Evolutionary conservation across 2,329 filamentous ascomycete genomes (phyloP), one percentile per base, ranked within the genome.

Genomic region (Colletotrichum sublineola): DNA sequence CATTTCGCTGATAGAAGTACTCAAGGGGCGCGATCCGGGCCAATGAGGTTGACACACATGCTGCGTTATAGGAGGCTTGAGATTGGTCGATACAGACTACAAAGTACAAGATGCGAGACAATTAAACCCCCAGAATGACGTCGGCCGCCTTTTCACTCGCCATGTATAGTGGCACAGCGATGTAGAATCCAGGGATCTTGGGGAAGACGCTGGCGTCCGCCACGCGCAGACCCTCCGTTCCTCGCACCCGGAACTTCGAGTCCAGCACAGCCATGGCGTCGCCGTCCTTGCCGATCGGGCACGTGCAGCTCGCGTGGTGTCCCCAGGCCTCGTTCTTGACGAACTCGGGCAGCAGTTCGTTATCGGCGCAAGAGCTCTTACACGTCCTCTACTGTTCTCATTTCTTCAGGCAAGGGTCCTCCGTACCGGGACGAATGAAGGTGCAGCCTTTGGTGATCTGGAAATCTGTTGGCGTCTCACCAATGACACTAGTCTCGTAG

Each of bases 171-270:
- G 87, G 83, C 1, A 86, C 73, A 0, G 82, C 80, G 58, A 85
- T 84, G 75, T 86, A 89, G 7, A 83, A 84, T 6, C 88, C 88
- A 1, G 80, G 80, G 24, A 78, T 86, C 68, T 82, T 82, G 3
- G 88, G 87, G 70, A 88, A 91, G 6, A 86, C 81, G n/a, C 83
- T 86, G 0, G 87, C 89, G 81, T 91, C 90, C 1, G 91, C 89
- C 7, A 91, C 89, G 5, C 89, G 81, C 62, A 91, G 80, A 0
- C 85, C 84, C 1, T 83, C 78, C 0, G 89, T 85, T 1, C 88
- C 88, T 24, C 86, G 81, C 4, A 91, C 89, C 29, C 84, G 82
- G 78, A 91, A 90, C 63, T 86, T 80, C 0, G 82, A 83, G 76
- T 91, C 87, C 62, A 91, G 77, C 2, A 90, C 88, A 11, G 88